Evolutionary conservation across 192 early-diverging fungal genomes (phyloP), one percentile per base, ranked within the genome.

Genomic region (Geranomyces variabilis): DNA sequence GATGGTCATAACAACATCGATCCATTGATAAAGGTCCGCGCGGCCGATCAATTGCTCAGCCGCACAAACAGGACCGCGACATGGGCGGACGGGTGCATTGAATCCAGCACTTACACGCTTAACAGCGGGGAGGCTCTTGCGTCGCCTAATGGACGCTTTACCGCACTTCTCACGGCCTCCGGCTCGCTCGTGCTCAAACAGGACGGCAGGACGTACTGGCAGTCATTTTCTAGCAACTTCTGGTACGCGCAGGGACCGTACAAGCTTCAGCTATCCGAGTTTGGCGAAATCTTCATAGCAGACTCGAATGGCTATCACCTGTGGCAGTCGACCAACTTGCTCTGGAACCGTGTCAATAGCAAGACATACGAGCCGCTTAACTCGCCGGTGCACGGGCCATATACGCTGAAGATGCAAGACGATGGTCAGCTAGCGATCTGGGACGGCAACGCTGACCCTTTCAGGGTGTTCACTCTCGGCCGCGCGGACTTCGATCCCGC

Each of bases 241-340:
- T 55, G 51, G 51, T 55, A 55, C 51, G 51, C 51, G 51, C 51
- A 55, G 51, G 51, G 21, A 15, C 51, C 51, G 8, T 55, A 55
- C 51, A 55, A 55, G 26, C 51, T 55, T n/a, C 19, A 28, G 51
- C 51, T 55, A 24, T 55, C 51, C 15, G 51, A 55, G 51, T 55
- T 55, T 28, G 51, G 51, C 51, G 51, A 55, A 28, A 55, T 55
- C 14, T 55, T 9, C 51, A 55, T 55, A n/a, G 51, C 19, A 3
- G 51, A 55, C 15, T n/a, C 26, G 7, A 55, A 55, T 15, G 51
- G 51, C 51, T 55, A 55, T 28, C 51, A 55, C 51, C 19, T 55
- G 21, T 55, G 51, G 51, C 51, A 55, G 51, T 24, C 21, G 21
- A 55, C 26, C 21, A 55, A 55, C 15, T 28, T 55, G 21, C 51